Base-by-base conservation (phyloP, 2,329 filamentous ascomycete genomes). In the Cryphonectria carpinicola region DNA sequence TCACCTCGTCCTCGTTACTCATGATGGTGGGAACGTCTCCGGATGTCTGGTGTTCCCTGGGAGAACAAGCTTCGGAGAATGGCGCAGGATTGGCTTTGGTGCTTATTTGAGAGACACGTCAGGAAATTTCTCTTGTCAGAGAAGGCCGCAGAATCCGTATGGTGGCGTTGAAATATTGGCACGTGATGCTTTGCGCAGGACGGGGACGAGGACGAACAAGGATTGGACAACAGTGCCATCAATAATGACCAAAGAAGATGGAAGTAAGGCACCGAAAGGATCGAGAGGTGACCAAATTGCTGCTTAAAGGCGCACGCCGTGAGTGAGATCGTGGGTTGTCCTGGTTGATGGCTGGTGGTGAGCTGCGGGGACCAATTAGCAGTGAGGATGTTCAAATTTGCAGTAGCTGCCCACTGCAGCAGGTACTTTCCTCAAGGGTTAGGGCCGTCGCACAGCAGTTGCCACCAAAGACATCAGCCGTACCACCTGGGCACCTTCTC, bases 1-100 rank as follows among this genome's bases (percentile, higher is more conserved):
- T 39, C 49, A 73, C 70, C 14, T 61, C 39, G 37, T 69, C 60
- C 7, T 56, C 52, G 25, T 22, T 35, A 32, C 56, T 52, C 68
- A 68, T 71, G 63, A 35, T 49, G 49, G 25, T n/a, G 32, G 22
- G 35, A 49, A 14, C 25, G 54, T 13, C 13, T 19, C 61, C n/a
- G 17, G 5, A 28, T 11, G 39, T 3, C 19, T 7, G n/a, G 10
- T 6, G 22, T 39, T 43, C 25, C 32, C 32, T 43, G 61, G 17
- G 37, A 4, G 35, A 28, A 5, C 25, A 56, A 14, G 25, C 52
- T 28, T 32, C 2, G 52, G 25, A 28, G 25, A 17, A 32, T 7
- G 52, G 6, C 17, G 25, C 11, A 17, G 35, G 7, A 2, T 32
- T 6, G 14, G 14, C 14, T 35, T 6, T 7, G 14, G 54, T 32